Conservation (phyloP, 2,329 filamentous ascomycete genomes). For the Blastomyces parvus region DNA sequence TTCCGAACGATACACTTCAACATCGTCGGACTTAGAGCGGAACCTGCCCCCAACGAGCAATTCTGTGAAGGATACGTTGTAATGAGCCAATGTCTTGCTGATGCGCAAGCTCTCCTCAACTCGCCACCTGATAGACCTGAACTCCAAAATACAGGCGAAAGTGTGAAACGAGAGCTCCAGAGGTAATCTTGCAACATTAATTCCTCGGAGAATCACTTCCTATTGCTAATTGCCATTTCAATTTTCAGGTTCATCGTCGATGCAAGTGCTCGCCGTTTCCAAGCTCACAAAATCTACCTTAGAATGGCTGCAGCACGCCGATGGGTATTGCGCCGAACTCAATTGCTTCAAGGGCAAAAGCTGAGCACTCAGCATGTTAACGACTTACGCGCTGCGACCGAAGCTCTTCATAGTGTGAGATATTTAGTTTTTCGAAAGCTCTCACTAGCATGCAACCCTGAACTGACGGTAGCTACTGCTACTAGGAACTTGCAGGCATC, state of each 20-base stretch:
- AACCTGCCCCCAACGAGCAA: conserved; percentile 45
- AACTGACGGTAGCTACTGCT: conserved; percentile 6
- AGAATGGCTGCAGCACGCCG: conserved; percentile 48
- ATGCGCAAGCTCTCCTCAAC: conserved; percentile 47
- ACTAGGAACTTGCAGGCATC: conserved; percentile 47
- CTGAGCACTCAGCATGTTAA: conserved; percentile 40
- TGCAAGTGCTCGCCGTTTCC: conserved; percentile 50
- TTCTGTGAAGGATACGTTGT: conserved; percentile 51
- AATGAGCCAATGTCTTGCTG: conserved; percentile 46
- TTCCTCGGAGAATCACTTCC: conserved; percentile 1
- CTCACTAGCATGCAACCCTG: not conserved
- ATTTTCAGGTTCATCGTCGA: conserved; percentile 49
- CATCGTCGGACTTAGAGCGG: conserved; percentile 46
- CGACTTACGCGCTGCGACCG: conserved; percentile 42
- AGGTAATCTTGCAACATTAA: conserved; percentile 33
- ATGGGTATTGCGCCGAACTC: conserved; percentile 48
- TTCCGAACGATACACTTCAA: conserved; percentile 53
- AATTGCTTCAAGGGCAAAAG: conserved; percentile 43
- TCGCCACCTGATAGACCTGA: conserved; percentile 43
- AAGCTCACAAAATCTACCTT: conserved; percentile 53
- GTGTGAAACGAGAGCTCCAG: conserved; percentile 49
- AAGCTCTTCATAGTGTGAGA: conserved; percentile 42
- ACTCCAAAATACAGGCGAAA: conserved; percentile 36
- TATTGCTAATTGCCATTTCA: conserved; percentile 13
- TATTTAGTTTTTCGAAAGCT: not conserved